Evolutionary conservation across 2,329 filamentous ascomycete genomes (phyloP), one percentile per base, ranked within the genome.

Genomic region (Drechslera avenae): DNA sequence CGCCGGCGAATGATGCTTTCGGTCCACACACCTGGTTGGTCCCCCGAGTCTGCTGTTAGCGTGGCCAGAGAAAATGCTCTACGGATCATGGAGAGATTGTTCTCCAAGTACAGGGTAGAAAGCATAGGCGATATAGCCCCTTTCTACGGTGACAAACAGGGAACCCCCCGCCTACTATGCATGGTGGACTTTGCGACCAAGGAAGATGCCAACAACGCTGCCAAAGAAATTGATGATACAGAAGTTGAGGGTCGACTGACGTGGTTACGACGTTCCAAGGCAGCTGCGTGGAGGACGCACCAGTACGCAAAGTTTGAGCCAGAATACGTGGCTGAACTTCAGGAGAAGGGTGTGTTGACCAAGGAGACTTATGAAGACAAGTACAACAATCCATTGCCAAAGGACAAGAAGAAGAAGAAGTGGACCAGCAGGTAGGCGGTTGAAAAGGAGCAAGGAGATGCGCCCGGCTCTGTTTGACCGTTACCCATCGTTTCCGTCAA

Each of bases 171-270:
- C n/a, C 35, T 62, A 33, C 31, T 67, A 8, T 54, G 56, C 43
- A 40, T 46, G 18, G 44, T 67, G 5, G 65, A 68, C 28, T 67
- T 68, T 28, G 35, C 23, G n/a, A 62, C 65, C 3, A 67, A 59
- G 26, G 48, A 60, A 9, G 63, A 59, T 26, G 63, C 62, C 2
- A 57, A 64, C 1, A 41, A 51, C 7, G 65, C 62, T 23, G 43
- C 57, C 2, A 26, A 44, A 6, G 53, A 59, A 2, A 34, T 62
- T 4, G 31, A 66, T 33, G 35, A 56, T 2, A 60, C 42, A 1
- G 32, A 57, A n/a, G 48, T 64, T 8, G 52, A 63, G 30, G 59
- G 52, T 6, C 50, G 43, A 7, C 39, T 35, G 13, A 43, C 62
- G 2, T 47, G 46, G 39, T 21, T 63, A 5, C 31, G 16, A 23